These are phyloP conservation scores for Rhizopus stolonifer DNA, from an alignment of 371 early-diverging fungal genomes.

Conservation along the genomic window DNA sequence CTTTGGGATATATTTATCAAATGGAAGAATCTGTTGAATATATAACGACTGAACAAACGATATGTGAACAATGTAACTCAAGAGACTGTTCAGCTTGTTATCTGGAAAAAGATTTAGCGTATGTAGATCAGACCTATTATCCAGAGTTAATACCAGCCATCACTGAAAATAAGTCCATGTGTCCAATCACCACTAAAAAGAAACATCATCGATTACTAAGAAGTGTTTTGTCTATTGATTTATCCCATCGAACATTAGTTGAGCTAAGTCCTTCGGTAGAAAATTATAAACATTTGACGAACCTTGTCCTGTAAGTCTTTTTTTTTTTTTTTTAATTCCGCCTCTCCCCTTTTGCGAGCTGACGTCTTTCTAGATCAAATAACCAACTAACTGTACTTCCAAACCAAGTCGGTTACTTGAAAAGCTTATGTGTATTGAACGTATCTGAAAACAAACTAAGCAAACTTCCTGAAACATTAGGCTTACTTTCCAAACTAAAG, in stretches of 20 bases:
- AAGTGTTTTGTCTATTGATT: constrained; percentile 2
- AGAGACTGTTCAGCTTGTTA: too few relatives aligned
- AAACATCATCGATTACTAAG: neutral
- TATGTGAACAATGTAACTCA: constrained; percentile 1
- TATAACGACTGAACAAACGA: neutral
- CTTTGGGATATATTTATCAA: constrained; percentile 25
- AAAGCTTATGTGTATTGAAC: constrained; percentile 12
- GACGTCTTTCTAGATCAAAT: constrained; percentile 16
- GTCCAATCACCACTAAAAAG: constrained; percentile 5
- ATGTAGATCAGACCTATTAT: constrained; percentile 20
- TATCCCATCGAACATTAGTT: constrained; percentile 8
- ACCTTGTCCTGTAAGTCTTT: constrained; percentile 16
- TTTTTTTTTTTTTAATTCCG: neutral
- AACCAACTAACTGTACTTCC: constrained; percentile 28
- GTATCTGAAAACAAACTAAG: constrained; percentile 56
- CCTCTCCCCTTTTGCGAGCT: neutral
- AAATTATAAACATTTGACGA: constrained; percentile 9
- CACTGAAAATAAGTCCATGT: too few relatives aligned
- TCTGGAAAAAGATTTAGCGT: constrained; percentile 9
- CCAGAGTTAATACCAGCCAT: constrained; percentile 1
- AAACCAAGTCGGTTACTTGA: constrained; percentile 23
- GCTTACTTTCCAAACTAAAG: constrained; percentile 49
- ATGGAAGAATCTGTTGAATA: neutral
- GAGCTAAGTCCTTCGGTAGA: constrained; percentile 16
- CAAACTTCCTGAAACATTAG: constrained; percentile 62